A percentile compares a stretch with the other conserved stretches of the same genome.
Conservation (phyloP, 768 basidiomycete species). For the Trametes gibbosa region DNA sequence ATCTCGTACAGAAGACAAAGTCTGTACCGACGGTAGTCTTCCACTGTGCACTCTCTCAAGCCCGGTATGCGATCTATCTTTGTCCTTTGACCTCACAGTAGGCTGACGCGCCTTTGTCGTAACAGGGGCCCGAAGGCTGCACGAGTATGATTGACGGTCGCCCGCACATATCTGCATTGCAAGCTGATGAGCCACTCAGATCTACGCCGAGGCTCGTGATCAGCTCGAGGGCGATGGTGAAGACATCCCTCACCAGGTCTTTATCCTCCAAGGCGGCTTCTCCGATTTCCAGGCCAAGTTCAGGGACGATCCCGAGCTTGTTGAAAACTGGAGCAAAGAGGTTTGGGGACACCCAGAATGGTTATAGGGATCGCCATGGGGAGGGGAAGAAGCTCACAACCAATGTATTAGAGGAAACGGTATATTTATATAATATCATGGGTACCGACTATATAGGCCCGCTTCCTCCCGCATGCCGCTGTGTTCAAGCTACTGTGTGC, state of each 20-base stretch:
- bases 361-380: background rate
- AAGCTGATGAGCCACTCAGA: conserved; percentile 36
- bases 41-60: conserved; percentile 77
- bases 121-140: conserved; percentile 77
- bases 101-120: conserved; percentile 8
- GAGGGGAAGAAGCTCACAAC: background rate
- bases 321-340: conserved; percentile 74
- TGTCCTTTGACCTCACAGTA: background rate
- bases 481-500: background rate
- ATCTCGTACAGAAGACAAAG: conserved; percentile 58
- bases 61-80: conserved; percentile 49
- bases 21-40: conserved; percentile 66
- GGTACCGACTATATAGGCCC: background rate
- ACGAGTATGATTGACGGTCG: conserved; percentile 41
- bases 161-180: background rate
- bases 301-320: conserved; percentile 68
- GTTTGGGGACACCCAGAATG: conserved; percentile 49
- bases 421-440: conserved; percentile 7
- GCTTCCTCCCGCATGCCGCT: background rate
- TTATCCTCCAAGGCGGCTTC: conserved; percentile 73
- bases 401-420: background rate
- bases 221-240: conserved; percentile 41
- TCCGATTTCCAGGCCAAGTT: conserved; percentile 64
- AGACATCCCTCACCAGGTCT: conserved; percentile 52
- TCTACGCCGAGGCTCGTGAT: conserved; percentile 63